These are phyloP conservation scores for Populus pruinosa DNA, from an alignment of 345 rosid species.

Conservation along the genomic window DNA sequence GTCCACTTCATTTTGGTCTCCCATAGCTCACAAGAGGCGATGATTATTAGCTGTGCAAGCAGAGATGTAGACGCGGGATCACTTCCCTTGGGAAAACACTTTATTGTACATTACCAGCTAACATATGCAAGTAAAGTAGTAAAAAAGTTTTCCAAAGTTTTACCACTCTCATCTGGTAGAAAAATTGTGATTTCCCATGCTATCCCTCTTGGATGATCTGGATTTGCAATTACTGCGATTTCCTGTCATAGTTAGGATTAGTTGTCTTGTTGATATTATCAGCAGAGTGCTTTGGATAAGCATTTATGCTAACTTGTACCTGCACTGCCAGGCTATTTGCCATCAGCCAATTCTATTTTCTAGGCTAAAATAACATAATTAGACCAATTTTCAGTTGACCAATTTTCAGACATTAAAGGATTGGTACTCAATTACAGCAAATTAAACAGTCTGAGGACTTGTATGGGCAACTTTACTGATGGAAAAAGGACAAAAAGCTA, in stretches of 20 bases:
- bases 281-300: background rate
- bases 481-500: background rate
- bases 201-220: background rate
- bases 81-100: background rate
- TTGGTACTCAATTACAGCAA: background rate
- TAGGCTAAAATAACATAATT: background rate
- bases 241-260: background rate
- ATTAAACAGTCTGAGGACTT: background rate
- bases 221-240: background rate
- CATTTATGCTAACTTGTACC: background rate
- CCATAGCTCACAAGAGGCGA: slow-evolving; percentile 3
- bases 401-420: background rate
- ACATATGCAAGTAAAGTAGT: background rate
- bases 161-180: too few relatives aligned
- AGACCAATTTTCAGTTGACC: background rate
- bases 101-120: slow-evolving; percentile 12
- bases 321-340: background rate
- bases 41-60: slow-evolving; percentile 8
- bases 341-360: background rate
- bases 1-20: background rate
- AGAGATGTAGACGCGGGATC: background rate
- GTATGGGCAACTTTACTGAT: background rate
- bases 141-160: background rate
- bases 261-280: background rate
- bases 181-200: background rate